These are phyloP conservation scores for Colletotrichum costaricense DNA, from an alignment of 2,329 filamentous ascomycete species.

Conservation along the genomic window DNA sequence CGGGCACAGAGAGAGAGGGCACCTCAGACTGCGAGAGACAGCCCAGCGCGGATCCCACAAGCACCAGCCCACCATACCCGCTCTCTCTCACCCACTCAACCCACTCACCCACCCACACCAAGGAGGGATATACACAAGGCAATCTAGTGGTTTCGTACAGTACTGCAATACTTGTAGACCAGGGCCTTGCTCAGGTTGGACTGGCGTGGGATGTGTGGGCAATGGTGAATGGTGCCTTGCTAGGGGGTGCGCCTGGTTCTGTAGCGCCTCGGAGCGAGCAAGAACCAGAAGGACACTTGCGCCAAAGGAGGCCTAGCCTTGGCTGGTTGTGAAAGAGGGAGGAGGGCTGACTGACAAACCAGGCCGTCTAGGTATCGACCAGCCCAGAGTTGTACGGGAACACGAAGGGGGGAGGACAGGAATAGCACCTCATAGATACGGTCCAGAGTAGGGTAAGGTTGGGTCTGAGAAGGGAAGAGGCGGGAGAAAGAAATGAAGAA, in stretches of 20 bases:
- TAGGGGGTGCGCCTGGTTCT: constrained; percentile 32
- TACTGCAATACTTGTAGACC: not conserved
- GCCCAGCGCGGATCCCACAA: not conserved
- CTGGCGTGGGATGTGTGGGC: constrained; percentile 12
- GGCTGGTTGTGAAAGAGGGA: constrained; percentile 31
- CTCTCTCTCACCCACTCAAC: constrained; percentile 27
- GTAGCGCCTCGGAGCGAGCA: constrained; percentile 18
- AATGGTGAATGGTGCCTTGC: constrained; percentile 31
- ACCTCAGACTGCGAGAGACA: not conserved
- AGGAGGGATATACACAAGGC: constrained; percentile 20
- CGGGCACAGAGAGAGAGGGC: not conserved
- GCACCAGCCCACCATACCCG: constrained; percentile 20
- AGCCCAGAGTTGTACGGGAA: constrained; percentile 4
- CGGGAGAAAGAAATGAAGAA: not conserved
- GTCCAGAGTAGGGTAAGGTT: not conserved
- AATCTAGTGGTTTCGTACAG: constrained; percentile 6
- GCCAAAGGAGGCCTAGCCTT: constrained; percentile 21
- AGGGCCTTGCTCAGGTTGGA: constrained; percentile 26
- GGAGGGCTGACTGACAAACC: constrained; percentile 30
- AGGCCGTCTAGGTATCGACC: constrained; percentile 14
- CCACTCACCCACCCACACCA: constrained; percentile 25
- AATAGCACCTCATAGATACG: constrained; percentile 5
- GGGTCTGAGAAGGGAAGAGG: not conserved
- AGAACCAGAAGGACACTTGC: constrained; percentile 34
- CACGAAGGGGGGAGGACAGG: constrained; percentile 1